Conservation (phyloP, 345 rosid genomes). For the Populus davidiana region DNA sequence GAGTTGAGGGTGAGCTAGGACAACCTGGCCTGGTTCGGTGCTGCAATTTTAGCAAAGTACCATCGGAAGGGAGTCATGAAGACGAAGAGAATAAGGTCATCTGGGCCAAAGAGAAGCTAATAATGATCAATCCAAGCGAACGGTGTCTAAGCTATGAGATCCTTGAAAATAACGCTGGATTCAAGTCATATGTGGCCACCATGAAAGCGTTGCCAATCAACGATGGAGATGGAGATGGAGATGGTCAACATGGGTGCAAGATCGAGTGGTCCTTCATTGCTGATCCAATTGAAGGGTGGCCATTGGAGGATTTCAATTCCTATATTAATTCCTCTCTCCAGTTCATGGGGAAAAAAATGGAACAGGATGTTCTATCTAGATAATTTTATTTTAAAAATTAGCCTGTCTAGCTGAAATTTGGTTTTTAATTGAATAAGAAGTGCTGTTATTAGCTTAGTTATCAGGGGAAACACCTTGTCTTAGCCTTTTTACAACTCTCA, state of each 20-base stretch:
- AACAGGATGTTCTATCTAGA: constrained; percentile 17
- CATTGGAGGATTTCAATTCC: constrained; percentile 38
- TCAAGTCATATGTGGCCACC: constrained; percentile 45
- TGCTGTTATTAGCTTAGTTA: too few relatives aligned
- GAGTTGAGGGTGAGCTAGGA: constrained; percentile 11
- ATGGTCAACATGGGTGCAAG: background rate
- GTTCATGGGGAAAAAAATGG: constrained; percentile 48
- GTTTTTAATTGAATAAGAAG: too few relatives aligned
- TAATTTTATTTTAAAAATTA: too few relatives aligned
- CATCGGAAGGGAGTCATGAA: background rate
- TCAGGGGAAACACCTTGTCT: too few relatives aligned
- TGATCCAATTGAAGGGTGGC: constrained; percentile 61
- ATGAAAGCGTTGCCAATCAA: constrained; percentile 25
- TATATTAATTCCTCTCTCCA: constrained; percentile 34
- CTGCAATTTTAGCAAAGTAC: background rate
- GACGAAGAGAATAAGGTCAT: background rate
- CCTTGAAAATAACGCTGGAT: constrained; percentile 51
- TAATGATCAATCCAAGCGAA: background rate
- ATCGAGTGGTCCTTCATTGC: constrained; percentile 9
- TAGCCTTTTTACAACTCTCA: too few relatives aligned
- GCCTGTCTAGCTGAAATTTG: too few relatives aligned
- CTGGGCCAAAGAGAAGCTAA: constrained; percentile 8
- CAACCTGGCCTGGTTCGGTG: constrained; percentile 17
- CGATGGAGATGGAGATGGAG: constrained; percentile 11
- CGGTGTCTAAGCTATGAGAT: constrained; percentile 18